A percentile compares a stretch with the other conserved stretches of the same genome.
phyloP scores from a whole-genome alignment of 164 flowering plant genomes.

The Stephania japonica region DNA sequence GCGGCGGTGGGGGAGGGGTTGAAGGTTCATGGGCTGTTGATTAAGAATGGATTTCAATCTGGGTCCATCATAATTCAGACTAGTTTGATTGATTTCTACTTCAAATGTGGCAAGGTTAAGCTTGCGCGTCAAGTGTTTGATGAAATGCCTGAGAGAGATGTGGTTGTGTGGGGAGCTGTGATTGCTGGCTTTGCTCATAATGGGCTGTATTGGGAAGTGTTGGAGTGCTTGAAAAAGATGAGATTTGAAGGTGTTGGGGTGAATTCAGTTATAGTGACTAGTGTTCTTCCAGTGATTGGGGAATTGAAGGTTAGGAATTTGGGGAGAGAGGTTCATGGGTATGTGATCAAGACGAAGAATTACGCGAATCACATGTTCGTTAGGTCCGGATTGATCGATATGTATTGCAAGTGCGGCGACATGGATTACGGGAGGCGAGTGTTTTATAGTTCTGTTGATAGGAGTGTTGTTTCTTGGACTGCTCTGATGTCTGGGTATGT shows the following conservation, averaged over 20 bases:
- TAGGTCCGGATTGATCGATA: constrained; percentile 70
- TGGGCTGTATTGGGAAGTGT: constrained; percentile 48
- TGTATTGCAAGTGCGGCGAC: constrained; percentile 86
- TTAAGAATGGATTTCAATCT: constrained; percentile 60
- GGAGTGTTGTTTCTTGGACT: constrained; percentile 83
- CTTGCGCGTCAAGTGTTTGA: constrained; percentile 61
- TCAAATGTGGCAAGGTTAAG: constrained; percentile 70
- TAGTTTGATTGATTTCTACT: constrained; percentile 79
- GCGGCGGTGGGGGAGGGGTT: constrained; percentile 50
- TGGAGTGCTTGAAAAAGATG: constrained; percentile 61
- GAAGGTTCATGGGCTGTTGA: constrained; percentile 56
- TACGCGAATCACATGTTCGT: constrained; percentile 48
- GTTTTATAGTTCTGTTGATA: constrained; percentile 49
- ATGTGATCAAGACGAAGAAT: constrained; percentile 47
- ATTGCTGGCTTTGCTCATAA: constrained; percentile 84
- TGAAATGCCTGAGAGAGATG: constrained; percentile 53
- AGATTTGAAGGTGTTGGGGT: constrained; percentile 43
- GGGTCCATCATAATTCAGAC: constrained; percentile 43
- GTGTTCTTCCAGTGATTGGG: constrained; percentile 64
- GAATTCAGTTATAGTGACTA: constrained; percentile 64
- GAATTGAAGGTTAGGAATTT: constrained; percentile 38
- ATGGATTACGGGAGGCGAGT: constrained; percentile 60
- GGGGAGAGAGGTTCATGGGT: constrained; percentile 75
- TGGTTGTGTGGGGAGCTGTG: constrained; percentile 84
- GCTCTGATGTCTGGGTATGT: constrained; percentile 78